Conservation (phyloP, 257 asterid genomes). For the Leptodermis oblonga region DNA sequence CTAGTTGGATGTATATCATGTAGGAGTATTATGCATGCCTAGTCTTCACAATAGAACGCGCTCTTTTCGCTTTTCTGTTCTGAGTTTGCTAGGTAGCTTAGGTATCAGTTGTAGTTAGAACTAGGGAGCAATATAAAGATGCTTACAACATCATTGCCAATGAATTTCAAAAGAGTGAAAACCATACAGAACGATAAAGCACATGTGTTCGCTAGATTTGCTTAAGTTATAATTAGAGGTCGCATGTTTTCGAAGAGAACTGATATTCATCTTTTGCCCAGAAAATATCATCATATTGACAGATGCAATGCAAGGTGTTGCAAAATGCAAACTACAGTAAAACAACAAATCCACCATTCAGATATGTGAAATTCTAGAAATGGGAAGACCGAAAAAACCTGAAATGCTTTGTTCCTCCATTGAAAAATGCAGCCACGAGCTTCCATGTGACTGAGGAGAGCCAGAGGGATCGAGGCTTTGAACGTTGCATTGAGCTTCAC, state of each 20-base stretch:
- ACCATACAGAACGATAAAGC: neutral
- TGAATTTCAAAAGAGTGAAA: neutral
- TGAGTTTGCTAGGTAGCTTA: neutral
- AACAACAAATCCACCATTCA: neutral
- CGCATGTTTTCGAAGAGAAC: neutral
- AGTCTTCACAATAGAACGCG: neutral
- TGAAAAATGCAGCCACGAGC: slow-evolving; percentile 29
- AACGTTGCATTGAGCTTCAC: slow-evolving; percentile 26
- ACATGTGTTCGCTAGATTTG: neutral
- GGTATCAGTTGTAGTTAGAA: neutral
- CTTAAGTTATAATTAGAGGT: neutral
- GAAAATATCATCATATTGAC: neutral
- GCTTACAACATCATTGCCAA: neutral
- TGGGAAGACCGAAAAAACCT: neutral
- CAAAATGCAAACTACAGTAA: neutral
- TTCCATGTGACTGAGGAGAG: slow-evolving; percentile 20
- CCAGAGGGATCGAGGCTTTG: slow-evolving; percentile 19
- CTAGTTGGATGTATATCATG: neutral
- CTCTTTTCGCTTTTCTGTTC: too few relatives aligned
- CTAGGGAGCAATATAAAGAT: neutral
- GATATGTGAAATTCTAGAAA: neutral
- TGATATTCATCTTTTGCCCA: neutral
- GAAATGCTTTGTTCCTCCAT: slow-evolving; percentile 34
- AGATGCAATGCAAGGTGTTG: neutral
- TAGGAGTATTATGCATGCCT: neutral